These are phyloP conservation scores for Hymenoscyphus occultus DNA, from an alignment of 2,329 filamentous ascomycete genomes.

Conservation along the genomic window DNA sequence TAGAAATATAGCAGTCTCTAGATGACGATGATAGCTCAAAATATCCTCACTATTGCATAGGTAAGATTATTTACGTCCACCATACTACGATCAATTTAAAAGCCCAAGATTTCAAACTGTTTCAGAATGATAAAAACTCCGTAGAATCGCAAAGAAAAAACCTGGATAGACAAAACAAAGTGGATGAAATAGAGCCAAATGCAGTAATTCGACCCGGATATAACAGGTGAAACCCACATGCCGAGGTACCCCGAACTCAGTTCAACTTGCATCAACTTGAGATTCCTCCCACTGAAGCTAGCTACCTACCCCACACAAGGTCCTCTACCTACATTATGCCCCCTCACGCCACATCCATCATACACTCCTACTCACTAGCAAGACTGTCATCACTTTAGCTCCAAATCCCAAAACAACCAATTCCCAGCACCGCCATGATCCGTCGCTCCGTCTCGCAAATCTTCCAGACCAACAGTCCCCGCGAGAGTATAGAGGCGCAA, in stretches of 20 bases:
- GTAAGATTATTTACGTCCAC: no score
- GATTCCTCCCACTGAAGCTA: no score
- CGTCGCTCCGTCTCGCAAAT: conserved; percentile 13
- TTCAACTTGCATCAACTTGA: not conserved
- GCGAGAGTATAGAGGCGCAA: not conserved
- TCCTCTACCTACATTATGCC: not conserved
- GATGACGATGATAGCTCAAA: no score
- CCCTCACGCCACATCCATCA: conserved; percentile 1
- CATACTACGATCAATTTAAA: no score
- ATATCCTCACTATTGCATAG: no score
- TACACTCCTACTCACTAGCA: not conserved
- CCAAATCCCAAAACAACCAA: not conserved
- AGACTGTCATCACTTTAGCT: not conserved
- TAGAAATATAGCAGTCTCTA: no score
- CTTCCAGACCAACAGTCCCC: conserved; percentile 7
- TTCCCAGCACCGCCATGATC: conserved; percentile 7
- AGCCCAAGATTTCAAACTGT: no score
- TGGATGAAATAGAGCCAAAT: not conserved
- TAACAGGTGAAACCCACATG: not conserved
- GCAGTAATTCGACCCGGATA: not conserved
- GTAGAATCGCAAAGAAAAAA: no score
- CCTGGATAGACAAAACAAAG: no score
- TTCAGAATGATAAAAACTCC: no score
- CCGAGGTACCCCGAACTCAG: not conserved
- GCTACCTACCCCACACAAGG: not conserved